Base-by-base conservation (phyloP, 2,329 filamentous ascomycete genomes). In the Microsporum canis region DNA sequence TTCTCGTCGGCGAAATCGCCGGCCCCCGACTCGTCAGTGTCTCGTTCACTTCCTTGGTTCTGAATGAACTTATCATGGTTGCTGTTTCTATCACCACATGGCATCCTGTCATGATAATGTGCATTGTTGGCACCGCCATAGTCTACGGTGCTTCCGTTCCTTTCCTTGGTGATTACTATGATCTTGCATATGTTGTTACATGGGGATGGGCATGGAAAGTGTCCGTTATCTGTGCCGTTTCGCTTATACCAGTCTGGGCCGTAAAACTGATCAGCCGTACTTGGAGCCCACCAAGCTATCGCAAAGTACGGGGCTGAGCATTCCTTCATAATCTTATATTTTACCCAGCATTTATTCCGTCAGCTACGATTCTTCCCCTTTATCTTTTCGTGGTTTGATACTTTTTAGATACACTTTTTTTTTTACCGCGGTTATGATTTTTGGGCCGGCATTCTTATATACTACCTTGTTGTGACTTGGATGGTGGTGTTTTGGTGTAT, bases 11-110 rank as follows among this genome's bases (percentile, higher is more conserved):
- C 64, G 85, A 89, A 2, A 85, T 89, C 65, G 69, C 77, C 53
- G 78, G 77, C 0, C 79, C 81, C 10, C 80, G 78, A 63, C 95
- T 99, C 86, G 89, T 97, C 60, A 85, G 88, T 29, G 89, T 99
- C 53, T 91, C 87, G 62, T 99, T 96, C 71, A 95, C 92, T 0
- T 90, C 91, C 0, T 83, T 99, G 1, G 85, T 99, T 3, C 78
- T 97, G 64, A 99, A 97, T 73, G 94, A 99, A 72, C 82, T 99
- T 63, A 83, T 95, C 68, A 99, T 99, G 95, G 94, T 97, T 1
- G 92, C 91, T 2, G 89, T 95, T 62, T 89, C 96, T 71, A 89
- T 99, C 68, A 96, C 90, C 2, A 99, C 94, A 0, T 99, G 94
- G 94, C 94, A 97, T 73, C 88, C 88, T 43, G 80, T 92, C 64